Base-by-base conservation (phyloP, 495 filamentous ascomycete species). In the Daldinia bambusicola region DNA sequence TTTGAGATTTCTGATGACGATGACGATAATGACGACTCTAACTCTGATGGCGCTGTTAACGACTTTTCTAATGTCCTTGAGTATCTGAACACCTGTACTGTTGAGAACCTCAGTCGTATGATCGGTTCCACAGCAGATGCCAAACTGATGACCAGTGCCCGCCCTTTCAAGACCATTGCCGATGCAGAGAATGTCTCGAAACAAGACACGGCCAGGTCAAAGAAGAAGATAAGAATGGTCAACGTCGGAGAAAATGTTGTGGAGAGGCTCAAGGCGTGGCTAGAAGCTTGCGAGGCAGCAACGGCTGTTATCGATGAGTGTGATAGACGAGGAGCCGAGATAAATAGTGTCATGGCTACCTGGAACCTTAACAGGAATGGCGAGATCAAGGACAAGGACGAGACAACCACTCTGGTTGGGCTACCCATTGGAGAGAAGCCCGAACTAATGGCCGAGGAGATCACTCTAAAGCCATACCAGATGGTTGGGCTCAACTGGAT, bases 401-500 rank as follows among this genome's bases (percentile, higher is more conserved):
- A 26, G 26, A 26, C 26, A 26, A 3, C 63, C 2, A 48, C 22
- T 22, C 58, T 77, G 10, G 62, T 70, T 12, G 65, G 74, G 0
- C 69, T 81, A 7, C 83, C 82, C 0, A 69, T 83, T 61, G 83
- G 92, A 16, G 82, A 88, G 41, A 91, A 97, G 74, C 95, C 95
- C 1, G 78, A 83, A 5, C 85, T 90, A 52, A 93, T 98, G 89
- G 81, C 82, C 2, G 83, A 90, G 2, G 85, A 89, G 66, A 81
- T 93, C 55, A 78, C 84, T 14, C 85, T 99, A 78, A 98, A 98
- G 76, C 89, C 95, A 50, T 98, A 98, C 71, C 95, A 99, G 77
- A 77, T 98, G 45, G 93, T 97, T 30, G 95, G 95, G 20, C 85
- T 99, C 34, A 99, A 98, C 74, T 99, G 96, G 96, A 82, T 98